Evolutionary conservation across 768 basidiomycete species (phyloP).

Genomic region (Lentinus brumalis): DNA sequence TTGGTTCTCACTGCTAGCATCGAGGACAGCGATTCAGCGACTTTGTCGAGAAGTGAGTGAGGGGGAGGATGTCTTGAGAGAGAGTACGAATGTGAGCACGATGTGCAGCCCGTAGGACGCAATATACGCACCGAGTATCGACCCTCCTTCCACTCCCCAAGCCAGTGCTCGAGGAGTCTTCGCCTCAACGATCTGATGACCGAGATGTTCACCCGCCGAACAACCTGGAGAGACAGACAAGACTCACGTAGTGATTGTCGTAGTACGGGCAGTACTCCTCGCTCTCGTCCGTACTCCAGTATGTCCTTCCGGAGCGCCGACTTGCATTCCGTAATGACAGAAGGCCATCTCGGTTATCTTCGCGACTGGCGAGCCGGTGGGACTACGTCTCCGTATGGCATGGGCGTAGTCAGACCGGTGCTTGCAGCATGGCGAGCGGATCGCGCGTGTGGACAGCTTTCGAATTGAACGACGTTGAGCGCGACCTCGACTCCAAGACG

Average conservation of each 20-base stretch:
- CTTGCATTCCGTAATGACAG: constrained; percentile 93
- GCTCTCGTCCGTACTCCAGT: constrained; percentile 84
- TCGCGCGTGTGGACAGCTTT: constrained; percentile 40
- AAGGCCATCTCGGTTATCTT: no score
- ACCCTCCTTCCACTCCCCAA: no score
- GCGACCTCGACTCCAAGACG: no score
- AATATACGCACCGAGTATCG: no score
- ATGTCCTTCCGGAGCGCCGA: constrained; percentile 98
- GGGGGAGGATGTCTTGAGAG: no score
- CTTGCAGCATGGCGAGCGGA: constrained; percentile 96
- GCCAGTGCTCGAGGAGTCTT: no score
- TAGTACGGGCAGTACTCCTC: constrained; percentile 99
- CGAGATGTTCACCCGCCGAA: neutral
- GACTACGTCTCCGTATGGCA: constrained; percentile 87
- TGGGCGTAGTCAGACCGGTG: constrained; percentile 96
- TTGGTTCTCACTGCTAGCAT: no score
- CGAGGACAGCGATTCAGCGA: no score
- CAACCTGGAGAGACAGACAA: neutral
- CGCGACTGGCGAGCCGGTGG: constrained; percentile 71
- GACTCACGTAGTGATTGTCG: constrained; percentile 93
- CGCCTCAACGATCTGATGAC: constrained; percentile 80
- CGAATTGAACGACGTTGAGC: no score
- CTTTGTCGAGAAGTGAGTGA: no score
- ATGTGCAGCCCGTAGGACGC: no score
- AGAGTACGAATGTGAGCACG: no score